These are phyloP conservation scores for Penicillium ochrochloron DNA, from an alignment of 495 filamentous ascomycete genomes.

Conservation along the genomic window DNA sequence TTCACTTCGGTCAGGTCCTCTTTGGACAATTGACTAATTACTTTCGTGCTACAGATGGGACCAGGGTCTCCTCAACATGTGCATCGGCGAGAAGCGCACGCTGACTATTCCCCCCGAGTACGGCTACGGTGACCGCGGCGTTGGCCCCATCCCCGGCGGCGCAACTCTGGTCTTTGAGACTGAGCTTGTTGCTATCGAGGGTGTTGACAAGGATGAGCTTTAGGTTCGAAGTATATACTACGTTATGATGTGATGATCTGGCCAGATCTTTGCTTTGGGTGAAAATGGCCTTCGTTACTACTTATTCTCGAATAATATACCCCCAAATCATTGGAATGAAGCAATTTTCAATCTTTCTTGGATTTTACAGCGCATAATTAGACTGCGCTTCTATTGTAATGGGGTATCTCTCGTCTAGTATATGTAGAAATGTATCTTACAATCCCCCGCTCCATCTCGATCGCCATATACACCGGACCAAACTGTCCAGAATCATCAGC, in stretches of 20 bases:
- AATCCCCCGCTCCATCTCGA: conserved; percentile 14
- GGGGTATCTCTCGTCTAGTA: conserved; percentile 27
- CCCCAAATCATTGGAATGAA: conserved; percentile 5
- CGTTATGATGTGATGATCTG: not conserved
- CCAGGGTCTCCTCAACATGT: conserved; percentile 90
- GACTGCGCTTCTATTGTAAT: conserved; percentile 3
- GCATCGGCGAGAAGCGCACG: conserved; percentile 91
- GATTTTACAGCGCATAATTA: not conserved
- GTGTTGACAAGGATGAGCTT: conserved; percentile 69
- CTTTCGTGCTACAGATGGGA: conserved; percentile 67
- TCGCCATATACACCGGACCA: conserved; percentile 4
- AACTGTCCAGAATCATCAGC: not conserved
- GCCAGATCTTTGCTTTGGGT: not conserved
- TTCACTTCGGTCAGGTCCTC: not conserved
- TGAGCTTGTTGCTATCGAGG: conserved; percentile 84
- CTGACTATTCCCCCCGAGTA: conserved; percentile 87
- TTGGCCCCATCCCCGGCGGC: conserved; percentile 80
- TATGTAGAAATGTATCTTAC: conserved; percentile 15
- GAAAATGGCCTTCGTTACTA: not conserved
- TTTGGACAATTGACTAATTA: not conserved
- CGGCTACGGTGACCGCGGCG: conserved; percentile 76
- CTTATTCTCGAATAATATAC: conserved; percentile 7
- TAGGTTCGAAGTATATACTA: conserved; percentile 27
- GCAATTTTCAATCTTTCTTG: not conserved
- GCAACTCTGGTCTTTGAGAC: conserved; percentile 91